Evolutionary conservation across 129 eudicot genomes (phyloP).

Genomic region (Arctium lappa): DNA sequence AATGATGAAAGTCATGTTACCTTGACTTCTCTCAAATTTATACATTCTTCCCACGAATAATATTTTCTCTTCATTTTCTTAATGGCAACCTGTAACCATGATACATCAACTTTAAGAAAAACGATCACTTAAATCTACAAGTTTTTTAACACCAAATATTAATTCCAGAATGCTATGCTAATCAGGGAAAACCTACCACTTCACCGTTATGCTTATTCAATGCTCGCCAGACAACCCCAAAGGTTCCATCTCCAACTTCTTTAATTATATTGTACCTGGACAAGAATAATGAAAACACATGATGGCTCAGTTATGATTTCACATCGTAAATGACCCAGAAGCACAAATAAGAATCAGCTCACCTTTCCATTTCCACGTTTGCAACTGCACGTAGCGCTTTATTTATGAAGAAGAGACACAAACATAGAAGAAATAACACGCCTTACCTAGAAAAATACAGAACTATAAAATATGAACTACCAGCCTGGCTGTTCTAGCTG

Average conservation of each 20-base stretch:
- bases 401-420: slow-evolving; percentile 27
- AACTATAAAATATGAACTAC: slow-evolving; percentile 26
- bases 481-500: slow-evolving; percentile 48
- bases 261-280: slow-evolving; percentile 67
- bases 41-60: slow-evolving; percentile 96
- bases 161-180: background rate
- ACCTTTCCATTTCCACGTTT: slow-evolving; percentile 73
- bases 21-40: slow-evolving; percentile 97
- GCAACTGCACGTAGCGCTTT: slow-evolving; percentile 42
- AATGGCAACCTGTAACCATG: slow-evolving; percentile 67
- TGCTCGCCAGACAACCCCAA: slow-evolving; percentile 92
- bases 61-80: slow-evolving; percentile 92
- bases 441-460: slow-evolving; percentile 28
- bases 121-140: background rate
- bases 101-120: slow-evolving; percentile 11
- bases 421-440: slow-evolving; percentile 26
- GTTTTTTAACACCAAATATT: background rate
- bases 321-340: background rate
- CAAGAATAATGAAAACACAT: background rate
- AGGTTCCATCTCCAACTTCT: slow-evolving; percentile 92
- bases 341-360: slow-evolving; percentile 15
- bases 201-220: slow-evolving; percentile 77
- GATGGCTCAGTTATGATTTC: background rate
- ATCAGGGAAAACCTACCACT: slow-evolving; percentile 50
- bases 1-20: slow-evolving; percentile 27